Percentiles rank a stretch among this genome's conserved stretches.
Conservation (phyloP, 176 grass and related monocot species). For the Chloris gayana region DNA sequence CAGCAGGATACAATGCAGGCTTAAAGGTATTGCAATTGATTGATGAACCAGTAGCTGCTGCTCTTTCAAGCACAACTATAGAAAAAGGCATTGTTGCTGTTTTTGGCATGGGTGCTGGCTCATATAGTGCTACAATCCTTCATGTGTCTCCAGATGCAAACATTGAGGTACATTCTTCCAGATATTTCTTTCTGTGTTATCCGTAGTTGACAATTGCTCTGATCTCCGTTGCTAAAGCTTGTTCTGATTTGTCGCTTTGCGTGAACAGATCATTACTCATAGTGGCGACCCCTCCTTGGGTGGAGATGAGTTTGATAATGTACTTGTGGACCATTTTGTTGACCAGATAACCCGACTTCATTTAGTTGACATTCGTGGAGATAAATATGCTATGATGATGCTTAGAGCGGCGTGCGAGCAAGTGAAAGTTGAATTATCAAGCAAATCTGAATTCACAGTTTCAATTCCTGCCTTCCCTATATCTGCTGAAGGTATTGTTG, state of each 20-base stretch:
- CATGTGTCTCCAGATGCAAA: not conserved
- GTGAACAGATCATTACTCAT: conserved; percentile 2
- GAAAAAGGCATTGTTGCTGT: too few species aligned
- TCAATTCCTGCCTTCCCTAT: not conserved
- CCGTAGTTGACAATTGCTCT: not conserved
- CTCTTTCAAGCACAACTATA: too few species aligned
- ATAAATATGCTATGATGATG: conserved; percentile 1
- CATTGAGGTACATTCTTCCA: not conserved
- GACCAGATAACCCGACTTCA: not conserved
- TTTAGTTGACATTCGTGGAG: not conserved
- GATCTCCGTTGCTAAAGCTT: not conserved
- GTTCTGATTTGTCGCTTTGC: not conserved
- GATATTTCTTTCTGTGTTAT: too few species aligned
- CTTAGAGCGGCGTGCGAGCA: not conserved
- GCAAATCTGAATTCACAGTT: not conserved
- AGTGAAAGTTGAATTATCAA: conserved; percentile 19
- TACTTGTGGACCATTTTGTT: conserved; percentile 8
- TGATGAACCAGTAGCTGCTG: too few species aligned
- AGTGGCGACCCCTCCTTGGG: not conserved
- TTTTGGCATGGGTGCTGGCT: too few species aligned
- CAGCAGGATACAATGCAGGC: too few species aligned
- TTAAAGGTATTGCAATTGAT: too few species aligned
- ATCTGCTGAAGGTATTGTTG: not conserved
- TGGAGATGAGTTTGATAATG: conserved; percentile 26
- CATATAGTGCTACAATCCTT: not conserved